A percentile compares a stretch with the other conserved stretches of the same genome.
Evolutionary conservation across 2,329 filamentous ascomycete genomes (phyloP).

Genomic region (Lachnellula hyalina): DNA sequence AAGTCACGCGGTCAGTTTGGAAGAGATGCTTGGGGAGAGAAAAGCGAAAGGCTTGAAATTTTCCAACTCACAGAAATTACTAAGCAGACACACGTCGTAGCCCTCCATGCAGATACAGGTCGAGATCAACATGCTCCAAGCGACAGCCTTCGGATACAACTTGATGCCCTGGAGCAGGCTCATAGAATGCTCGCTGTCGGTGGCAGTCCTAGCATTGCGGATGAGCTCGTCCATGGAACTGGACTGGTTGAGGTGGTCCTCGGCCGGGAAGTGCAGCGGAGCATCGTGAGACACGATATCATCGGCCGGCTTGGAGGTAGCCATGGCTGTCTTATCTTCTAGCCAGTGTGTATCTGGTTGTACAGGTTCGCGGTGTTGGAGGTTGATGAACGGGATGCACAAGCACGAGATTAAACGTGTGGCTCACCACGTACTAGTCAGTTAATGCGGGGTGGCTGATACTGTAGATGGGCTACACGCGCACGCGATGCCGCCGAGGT

Average conservation of each 20-base stretch:
- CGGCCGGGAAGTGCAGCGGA: slow-evolving; percentile 20
- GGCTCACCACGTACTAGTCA: no score
- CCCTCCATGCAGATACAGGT: slow-evolving; percentile 91
- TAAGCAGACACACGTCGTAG: slow-evolving; percentile 58
- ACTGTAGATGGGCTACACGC: background rate
- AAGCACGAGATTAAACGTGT: background rate
- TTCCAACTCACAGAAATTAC: slow-evolving; percentile 27
- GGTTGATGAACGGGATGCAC: background rate
- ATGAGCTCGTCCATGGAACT: slow-evolving; percentile 26
- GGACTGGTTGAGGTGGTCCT: slow-evolving; percentile 21
- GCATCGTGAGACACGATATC: background rate
- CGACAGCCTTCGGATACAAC: slow-evolving; percentile 81
- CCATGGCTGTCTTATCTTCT: background rate
- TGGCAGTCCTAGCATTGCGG: slow-evolving; percentile 43
- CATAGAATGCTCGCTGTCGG: slow-evolving; percentile 63
- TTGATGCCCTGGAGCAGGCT: slow-evolving; percentile 69
- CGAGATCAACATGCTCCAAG: slow-evolving; percentile 80
- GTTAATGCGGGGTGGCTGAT: background rate
- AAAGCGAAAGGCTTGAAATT: slow-evolving; percentile 4
- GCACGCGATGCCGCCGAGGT: background rate
- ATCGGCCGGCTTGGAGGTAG: background rate
- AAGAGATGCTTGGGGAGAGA: background rate
- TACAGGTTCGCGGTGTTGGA: background rate
- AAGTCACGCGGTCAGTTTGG: background rate
- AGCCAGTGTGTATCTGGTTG: background rate